These are phyloP conservation scores for Penicillium bialowiezense DNA, from an alignment of 495 filamentous ascomycete genomes.

Conservation along the genomic window DNA sequence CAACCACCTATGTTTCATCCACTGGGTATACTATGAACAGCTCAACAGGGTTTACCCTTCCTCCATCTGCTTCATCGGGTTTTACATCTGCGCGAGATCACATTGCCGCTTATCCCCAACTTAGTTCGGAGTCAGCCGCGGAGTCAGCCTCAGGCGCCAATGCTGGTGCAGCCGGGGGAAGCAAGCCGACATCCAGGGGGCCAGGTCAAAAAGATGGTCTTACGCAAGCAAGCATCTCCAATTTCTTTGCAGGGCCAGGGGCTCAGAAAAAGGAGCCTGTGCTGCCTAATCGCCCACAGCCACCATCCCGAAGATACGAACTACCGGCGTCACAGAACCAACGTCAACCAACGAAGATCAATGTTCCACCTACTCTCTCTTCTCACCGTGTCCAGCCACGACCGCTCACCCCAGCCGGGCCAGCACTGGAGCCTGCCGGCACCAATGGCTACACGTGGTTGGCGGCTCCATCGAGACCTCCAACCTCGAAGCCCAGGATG, in stretches of 20 bases:
- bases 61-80: constrained; percentile 35
- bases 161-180: constrained; percentile 6
- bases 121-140: background rate
- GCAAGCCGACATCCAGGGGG: constrained; percentile 17
- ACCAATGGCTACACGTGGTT: constrained; percentile 44
- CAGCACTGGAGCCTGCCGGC: constrained; percentile 35
- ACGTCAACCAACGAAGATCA: background rate
- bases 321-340: constrained; percentile 6
- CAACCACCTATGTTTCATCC: constrained; percentile 23
- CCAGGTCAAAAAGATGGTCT: constrained; percentile 24
- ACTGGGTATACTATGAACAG: constrained; percentile 27
- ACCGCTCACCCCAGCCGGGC: constrained; percentile 34
- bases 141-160: background rate
- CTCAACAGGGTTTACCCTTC: constrained; percentile 30
- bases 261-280: constrained; percentile 15
- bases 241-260: constrained; percentile 34
- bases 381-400: constrained; percentile 40
- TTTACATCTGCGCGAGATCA: constrained; percentile 45
- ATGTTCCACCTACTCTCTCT: constrained; percentile 25
- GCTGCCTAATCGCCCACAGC: constrained; percentile 11
- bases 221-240: constrained; percentile 39
- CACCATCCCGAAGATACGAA: constrained; percentile 11
- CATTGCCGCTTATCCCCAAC: constrained; percentile 24
- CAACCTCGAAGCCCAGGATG: constrained; percentile 24
- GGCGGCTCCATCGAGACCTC: constrained; percentile 20